Evolutionary conservation across 768 basidiomycete genomes (phyloP).

Genomic region (Stropharia rugosoannulata): DNA sequence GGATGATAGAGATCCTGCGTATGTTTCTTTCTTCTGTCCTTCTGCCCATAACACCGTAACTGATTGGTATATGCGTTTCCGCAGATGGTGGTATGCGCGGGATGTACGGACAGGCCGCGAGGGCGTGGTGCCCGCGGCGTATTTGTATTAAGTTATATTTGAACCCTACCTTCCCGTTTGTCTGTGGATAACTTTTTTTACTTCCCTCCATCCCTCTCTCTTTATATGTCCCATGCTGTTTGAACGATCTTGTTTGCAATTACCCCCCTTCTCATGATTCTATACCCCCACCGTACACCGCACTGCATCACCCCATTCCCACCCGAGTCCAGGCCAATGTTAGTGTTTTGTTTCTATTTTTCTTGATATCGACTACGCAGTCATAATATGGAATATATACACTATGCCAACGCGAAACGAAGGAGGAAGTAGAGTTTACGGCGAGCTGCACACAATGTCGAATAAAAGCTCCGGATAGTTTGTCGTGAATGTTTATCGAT

Average conservation of each 20-base stretch:
- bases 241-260: constrained; percentile 3
- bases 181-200: constrained; percentile 21
- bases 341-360: constrained; percentile 2
- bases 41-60: constrained; percentile 1
- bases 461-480: no score
- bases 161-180: not conserved
- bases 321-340: not conserved
- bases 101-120: constrained; percentile 78
- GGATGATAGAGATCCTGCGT: constrained; percentile 81
- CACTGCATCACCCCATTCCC: no score
- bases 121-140: constrained; percentile 90
- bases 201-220: constrained; percentile 36
- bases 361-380: constrained; percentile 1
- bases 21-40: constrained; percentile 30
- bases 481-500: no score
- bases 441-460: no score
- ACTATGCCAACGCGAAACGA: constrained; percentile 7
- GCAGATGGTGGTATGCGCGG: constrained; percentile 93
- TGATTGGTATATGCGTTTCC: constrained; percentile 14
- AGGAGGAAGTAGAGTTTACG: no score
- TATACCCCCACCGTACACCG: constrained; percentile 1
- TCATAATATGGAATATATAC: constrained; percentile 12
- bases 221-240: constrained; percentile 33
- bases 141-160: constrained; percentile 64
- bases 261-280: constrained; percentile 7